Evolutionary conservation across 306 rosid genomes (phyloP).

Genomic region (Corylus avellana): DNA sequence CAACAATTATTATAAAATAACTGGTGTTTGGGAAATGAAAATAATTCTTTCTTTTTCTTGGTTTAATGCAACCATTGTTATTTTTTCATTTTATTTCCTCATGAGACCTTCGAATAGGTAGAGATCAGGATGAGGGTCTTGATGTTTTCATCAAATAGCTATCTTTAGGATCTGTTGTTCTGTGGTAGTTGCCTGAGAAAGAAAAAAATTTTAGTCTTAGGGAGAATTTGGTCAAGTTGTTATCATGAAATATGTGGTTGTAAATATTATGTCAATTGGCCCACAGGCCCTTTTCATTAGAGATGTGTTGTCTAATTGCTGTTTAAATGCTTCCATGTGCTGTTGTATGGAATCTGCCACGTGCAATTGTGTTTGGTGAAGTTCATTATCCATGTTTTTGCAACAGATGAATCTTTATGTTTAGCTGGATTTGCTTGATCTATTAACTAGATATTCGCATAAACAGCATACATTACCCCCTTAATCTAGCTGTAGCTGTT

Average conservation of each 20-base stretch:
- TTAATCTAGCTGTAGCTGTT: neutral
- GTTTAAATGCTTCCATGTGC: slow-evolving; percentile 11
- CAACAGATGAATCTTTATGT: neutral
- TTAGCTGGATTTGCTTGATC: neutral
- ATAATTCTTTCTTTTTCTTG: slow-evolving; percentile 15
- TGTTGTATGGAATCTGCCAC: neutral
- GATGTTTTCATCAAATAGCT: slow-evolving; percentile 1
- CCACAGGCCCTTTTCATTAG: slow-evolving; percentile 10
- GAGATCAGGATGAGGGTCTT: slow-evolving; percentile 13
- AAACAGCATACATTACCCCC: neutral
- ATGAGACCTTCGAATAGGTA: slow-evolving; percentile 22
- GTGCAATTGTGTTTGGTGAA: neutral
- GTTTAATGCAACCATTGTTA: neutral
- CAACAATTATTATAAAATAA: slow-evolving; percentile 2
- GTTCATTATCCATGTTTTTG: neutral
- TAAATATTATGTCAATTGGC: slow-evolving; percentile 32
- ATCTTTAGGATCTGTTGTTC: slow-evolving; percentile 9
- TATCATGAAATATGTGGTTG: slow-evolving; percentile 31
- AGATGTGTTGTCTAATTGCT: neutral
- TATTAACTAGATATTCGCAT: neutral
- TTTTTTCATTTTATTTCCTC: slow-evolving; percentile 12
- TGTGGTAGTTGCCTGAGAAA: slow-evolving; percentile 17
- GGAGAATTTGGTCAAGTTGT: slow-evolving; percentile 6
- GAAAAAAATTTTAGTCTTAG: neutral
- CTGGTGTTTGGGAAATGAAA: neutral